Evolutionary conservation across 1,139 yeast species (phyloP).

Genomic region (Kodamaea anthophila): DNA sequence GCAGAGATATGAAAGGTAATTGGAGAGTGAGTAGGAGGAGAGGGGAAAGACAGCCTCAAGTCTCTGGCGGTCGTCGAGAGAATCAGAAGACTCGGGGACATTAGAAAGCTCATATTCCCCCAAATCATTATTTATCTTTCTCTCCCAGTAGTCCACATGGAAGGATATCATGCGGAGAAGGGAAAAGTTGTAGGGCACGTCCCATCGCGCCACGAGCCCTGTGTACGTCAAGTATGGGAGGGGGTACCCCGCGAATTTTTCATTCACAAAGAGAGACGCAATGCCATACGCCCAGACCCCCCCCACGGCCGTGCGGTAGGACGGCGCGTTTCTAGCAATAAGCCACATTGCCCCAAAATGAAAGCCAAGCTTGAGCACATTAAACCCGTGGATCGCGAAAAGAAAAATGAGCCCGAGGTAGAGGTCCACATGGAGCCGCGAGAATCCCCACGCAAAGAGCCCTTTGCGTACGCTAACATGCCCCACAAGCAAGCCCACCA

Average conservation of each 20-base stretch:
- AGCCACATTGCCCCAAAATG: conserved; percentile 53
- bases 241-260: conserved; percentile 50
- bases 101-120: no score
- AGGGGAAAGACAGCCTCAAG: conserved; percentile 58
- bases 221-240: conserved; percentile 46
- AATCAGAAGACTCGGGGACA: neutral
- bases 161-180: conserved; percentile 77
- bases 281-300: conserved; percentile 76
- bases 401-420: conserved; percentile 65
- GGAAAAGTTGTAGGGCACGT: conserved; percentile 88
- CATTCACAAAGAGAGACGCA: conserved; percentile 70
- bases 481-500: conserved; percentile 45
- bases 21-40: conserved; percentile 51
- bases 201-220: conserved; percentile 90
- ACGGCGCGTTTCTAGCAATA: conserved; percentile 41
- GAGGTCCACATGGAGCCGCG: conserved; percentile 59
- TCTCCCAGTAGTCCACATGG: conserved; percentile 66
- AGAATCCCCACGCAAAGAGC: no score
- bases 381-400: conserved; percentile 76
- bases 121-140: conserved; percentile 14
- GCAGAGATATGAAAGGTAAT: conserved; percentile 69
- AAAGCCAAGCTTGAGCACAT: conserved; percentile 50
- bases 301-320: conserved; percentile 23
- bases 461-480: conserved; percentile 7
- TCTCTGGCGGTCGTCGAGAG: conserved; percentile 56